Percentiles rank a stretch among this genome's conserved stretches.
Evolutionary conservation across 495 filamentous ascomycete species (phyloP).

Genomic region (Hypoxylon crocopeplum): DNA sequence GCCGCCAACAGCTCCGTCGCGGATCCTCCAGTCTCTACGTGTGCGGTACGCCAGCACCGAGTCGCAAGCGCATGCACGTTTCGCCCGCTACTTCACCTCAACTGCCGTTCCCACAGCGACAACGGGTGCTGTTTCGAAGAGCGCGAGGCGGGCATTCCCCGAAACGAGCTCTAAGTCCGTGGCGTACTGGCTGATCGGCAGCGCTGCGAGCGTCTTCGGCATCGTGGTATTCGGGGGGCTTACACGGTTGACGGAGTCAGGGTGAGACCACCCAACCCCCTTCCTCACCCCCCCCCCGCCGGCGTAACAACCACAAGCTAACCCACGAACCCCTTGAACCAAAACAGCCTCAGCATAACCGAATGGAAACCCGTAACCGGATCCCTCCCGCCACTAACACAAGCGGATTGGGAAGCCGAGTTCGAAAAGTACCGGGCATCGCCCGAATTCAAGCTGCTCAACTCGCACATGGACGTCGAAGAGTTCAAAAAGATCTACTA

Average conservation of each 20-base stretch:
- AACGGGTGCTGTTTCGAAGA: neutral
- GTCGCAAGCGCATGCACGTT: constrained; percentile 22
- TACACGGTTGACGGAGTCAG: constrained; percentile 93
- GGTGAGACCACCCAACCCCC: constrained; percentile 60
- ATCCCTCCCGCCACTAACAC: constrained; percentile 80
- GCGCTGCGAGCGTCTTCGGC: constrained; percentile 91
- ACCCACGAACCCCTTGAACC: constrained; percentile 27
- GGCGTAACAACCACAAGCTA: neutral
- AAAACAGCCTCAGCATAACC: constrained; percentile 92
- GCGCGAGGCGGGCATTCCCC: constrained; percentile 61
- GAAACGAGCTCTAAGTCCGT: constrained; percentile 73
- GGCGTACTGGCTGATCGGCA: constrained; percentile 91
- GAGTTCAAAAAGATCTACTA: constrained; percentile 99
- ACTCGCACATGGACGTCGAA: constrained; percentile 85
- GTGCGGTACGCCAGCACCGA: constrained; percentile 27
- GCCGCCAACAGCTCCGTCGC: constrained; percentile 40
- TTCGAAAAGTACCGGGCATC: constrained; percentile 90
- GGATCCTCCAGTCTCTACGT: constrained; percentile 34
- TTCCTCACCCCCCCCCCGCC: neutral
- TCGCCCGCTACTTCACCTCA: constrained; percentile 48
- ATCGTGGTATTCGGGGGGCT: constrained; percentile 95
- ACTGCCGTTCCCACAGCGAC: constrained; percentile 42
- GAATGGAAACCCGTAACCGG: constrained; percentile 99
- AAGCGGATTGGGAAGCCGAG: constrained; percentile 83
- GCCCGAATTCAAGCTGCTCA: constrained; percentile 89